A percentile compares a stretch with the other conserved stretches of the same genome.
These are phyloP conservation scores for Taphrina communis DNA, from an alignment of 1,139 yeast species.

Conservation along the genomic window DNA sequence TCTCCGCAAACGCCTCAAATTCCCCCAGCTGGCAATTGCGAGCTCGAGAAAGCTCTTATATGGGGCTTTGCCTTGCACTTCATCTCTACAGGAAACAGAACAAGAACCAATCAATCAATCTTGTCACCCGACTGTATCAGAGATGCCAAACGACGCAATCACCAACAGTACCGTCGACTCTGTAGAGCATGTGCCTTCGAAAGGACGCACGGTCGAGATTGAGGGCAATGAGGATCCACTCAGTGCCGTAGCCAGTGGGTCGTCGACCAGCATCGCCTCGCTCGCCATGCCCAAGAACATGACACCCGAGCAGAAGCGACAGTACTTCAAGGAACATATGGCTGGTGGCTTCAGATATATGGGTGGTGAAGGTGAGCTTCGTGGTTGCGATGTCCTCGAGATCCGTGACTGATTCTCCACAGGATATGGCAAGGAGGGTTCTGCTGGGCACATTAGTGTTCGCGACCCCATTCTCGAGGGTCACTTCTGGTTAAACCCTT, in stretches of 20 bases:
- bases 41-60: not conserved
- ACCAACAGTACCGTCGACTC: slow-evolving; percentile 5
- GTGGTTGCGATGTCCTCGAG: not conserved
- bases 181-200: slow-evolving; percentile 11
- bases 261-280: slow-evolving; percentile 20
- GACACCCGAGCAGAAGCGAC: slow-evolving; percentile 56
- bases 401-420: not conserved
- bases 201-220: slow-evolving; percentile 9
- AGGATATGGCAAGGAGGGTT: slow-evolving; percentile 59
- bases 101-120: no score
- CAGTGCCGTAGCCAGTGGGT: slow-evolving; percentile 26
- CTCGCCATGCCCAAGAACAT: slow-evolving; percentile 25
- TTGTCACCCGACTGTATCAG: not conserved
- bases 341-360: slow-evolving; percentile 83
- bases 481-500: slow-evolving; percentile 81
- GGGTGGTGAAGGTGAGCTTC: slow-evolving; percentile 51
- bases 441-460: slow-evolving; percentile 80
- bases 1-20: slow-evolving; percentile 8
- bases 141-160: slow-evolving; percentile 22
- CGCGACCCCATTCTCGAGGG: slow-evolving; percentile 74
- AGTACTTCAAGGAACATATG: slow-evolving; percentile 73
- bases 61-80: not conserved
- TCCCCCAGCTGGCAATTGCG: not conserved
- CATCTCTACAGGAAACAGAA: not conserved
- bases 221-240: not conserved